Conservation (phyloP, 768 basidiomycete species). For the Agaricus subrufescens region DNA sequence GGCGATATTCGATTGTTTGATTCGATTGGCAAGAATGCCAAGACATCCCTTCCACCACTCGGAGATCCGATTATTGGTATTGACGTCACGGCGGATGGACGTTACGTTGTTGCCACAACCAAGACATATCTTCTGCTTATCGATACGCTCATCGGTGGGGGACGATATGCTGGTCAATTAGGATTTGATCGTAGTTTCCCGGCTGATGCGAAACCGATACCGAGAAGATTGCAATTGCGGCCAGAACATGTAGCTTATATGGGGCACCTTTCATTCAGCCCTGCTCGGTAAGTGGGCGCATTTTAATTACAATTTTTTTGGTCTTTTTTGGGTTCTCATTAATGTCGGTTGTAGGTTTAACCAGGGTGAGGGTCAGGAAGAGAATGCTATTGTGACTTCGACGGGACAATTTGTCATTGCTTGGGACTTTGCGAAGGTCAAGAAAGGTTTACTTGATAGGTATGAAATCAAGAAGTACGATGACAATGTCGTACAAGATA, state of each 20-base stretch:
- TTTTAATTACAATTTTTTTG: neutral
- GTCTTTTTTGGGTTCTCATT: no score
- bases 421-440: slow-evolving; percentile 97
- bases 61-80: slow-evolving; percentile 95
- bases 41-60: slow-evolving; percentile 92
- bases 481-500: slow-evolving; percentile 92
- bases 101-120: slow-evolving; percentile 94
- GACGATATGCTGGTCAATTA: slow-evolving; percentile 72
- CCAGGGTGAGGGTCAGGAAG: slow-evolving; percentile 78
- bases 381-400: slow-evolving; percentile 94
- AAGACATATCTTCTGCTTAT: slow-evolving; percentile 91
- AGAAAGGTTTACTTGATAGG: slow-evolving; percentile 84
- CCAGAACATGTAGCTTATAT: slow-evolving; percentile 94
- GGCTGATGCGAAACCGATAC: slow-evolving; percentile 87
- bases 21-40: slow-evolving; percentile 95
- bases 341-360: slow-evolving; percentile 66
- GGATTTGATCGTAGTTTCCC: slow-evolving; percentile 97
- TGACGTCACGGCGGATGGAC: slow-evolving; percentile 90
- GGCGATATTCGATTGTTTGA: slow-evolving; percentile 96
- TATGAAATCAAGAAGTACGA: slow-evolving; percentile 98
- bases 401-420: slow-evolving; percentile 90
- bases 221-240: slow-evolving; percentile 80
- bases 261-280: slow-evolving; percentile 85
- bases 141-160: slow-evolving; percentile 92
- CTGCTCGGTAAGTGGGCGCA: slow-evolving; percentile 68